Evolutionary conservation across 2,329 filamentous ascomycete species (phyloP), one percentile per base, ranked within the genome.

Genomic region (Neopestalotiopsis clavispora): DNA sequence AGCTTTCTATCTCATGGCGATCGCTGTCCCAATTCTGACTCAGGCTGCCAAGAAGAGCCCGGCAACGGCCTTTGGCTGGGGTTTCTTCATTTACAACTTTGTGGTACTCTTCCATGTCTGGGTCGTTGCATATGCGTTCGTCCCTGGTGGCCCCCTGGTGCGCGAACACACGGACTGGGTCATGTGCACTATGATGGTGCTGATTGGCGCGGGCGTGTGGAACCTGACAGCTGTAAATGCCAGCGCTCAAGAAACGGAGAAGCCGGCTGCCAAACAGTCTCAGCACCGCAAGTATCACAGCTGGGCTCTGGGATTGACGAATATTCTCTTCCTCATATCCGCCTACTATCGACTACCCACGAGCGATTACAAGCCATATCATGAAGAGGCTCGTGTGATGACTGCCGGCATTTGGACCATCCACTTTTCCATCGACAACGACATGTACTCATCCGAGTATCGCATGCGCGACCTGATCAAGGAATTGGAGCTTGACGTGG

Each of bases 381-480:
- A 99, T 78, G 88, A 89, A 49, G 90, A 97, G 66, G 92, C 95
- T 71, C 96, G 96, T 74, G 84, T 97, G 66, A 87, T 98, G 69
- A 98, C 97, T 0, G 94, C 94, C 1, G 96, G 96, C 74, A 98
- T 99, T 79, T 99, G 96, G 96, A 99, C 96, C 0, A 95, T 98
- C 68, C 96, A 99, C 83, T 99, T 99, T 80, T 95, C 93, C 14
- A 89, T 99, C 23, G 96, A 99, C 82, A 98, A 99, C 75, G 93
- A 98, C 79, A 98, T 98, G 95, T 98, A 94, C 94, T 95, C 94
- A 10, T 97, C 95, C 0, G 96, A 99, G 81, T 90, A 93, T 75
- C 94, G 96, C 71, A 97, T 97, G 90, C 92, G 94, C 69, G 92
- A 98, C 83, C 85, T 97, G 14, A 91, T 97, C 81, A 91, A 94